A percentile compares a stretch with the other conserved stretches of the same genome.
phyloP scores from a whole-genome alignment of 2,329 filamentous ascomycete species.

The Seiridium cupressi region DNA sequence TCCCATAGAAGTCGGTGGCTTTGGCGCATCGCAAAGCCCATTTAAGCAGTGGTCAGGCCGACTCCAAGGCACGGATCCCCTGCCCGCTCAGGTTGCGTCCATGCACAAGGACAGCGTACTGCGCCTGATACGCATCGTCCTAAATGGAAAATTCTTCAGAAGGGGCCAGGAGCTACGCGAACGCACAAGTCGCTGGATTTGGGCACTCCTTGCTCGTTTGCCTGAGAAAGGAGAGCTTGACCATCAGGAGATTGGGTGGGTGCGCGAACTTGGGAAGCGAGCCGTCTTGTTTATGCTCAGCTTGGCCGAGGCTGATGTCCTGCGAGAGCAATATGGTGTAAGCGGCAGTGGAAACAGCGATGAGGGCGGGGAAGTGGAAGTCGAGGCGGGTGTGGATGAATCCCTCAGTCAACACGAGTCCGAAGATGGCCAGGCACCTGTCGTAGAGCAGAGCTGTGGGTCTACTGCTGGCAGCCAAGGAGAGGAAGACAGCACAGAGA shows the following conservation, averaged over 20 bases:
- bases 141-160: slow-evolving; percentile 61
- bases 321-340: slow-evolving; percentile 40
- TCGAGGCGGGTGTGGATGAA: slow-evolving; percentile 33
- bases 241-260: slow-evolving; percentile 70
- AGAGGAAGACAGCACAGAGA: neutral
- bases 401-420: slow-evolving; percentile 24
- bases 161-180: slow-evolving; percentile 58
- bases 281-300: slow-evolving; percentile 62
- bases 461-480: neutral
- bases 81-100: slow-evolving; percentile 57
- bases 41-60: slow-evolving; percentile 51
- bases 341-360: slow-evolving; percentile 21
- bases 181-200: slow-evolving; percentile 78
- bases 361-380: slow-evolving; percentile 35
- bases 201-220: slow-evolving; percentile 75
- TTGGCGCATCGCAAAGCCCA: slow-evolving; percentile 48
- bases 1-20: slow-evolving; percentile 53
- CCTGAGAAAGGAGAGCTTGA: slow-evolving; percentile 73
- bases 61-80: slow-evolving; percentile 52
- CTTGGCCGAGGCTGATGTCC: slow-evolving; percentile 49
- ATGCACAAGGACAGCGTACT: slow-evolving; percentile 68
- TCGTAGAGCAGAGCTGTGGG: no score
- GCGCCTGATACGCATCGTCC: slow-evolving; percentile 64
- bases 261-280: slow-evolving; percentile 77
- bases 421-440: slow-evolving; percentile 20